Evolutionary conservation across 805 yeast genomes (phyloP).

Genomic region (Starmerella riodocensis): DNA sequence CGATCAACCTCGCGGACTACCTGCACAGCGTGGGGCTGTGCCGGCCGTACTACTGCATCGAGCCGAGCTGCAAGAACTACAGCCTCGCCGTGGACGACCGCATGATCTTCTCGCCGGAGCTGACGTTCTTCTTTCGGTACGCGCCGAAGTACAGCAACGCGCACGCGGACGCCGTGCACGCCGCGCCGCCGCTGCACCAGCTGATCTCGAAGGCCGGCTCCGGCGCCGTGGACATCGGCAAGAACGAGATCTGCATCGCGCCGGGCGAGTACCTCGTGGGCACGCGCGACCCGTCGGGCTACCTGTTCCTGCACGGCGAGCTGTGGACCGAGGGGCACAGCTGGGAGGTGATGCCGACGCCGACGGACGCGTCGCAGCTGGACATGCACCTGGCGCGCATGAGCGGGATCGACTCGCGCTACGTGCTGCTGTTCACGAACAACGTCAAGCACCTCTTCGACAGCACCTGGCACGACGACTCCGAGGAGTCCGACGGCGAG

Average conservation of each 20-base stretch:
- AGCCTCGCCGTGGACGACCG: slow-evolving; percentile 16
- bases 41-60: slow-evolving; percentile 12
- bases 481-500: slow-evolving; percentile 8
- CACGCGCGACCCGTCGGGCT: not conserved
- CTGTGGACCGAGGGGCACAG: not conserved
- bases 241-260: not conserved
- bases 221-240: too few relatives aligned
- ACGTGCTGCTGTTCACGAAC: slow-evolving; percentile 14
- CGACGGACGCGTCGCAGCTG: slow-evolving; percentile 16
- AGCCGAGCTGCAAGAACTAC: slow-evolving; percentile 13
- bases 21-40: slow-evolving; percentile 10
- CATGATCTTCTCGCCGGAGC: slow-evolving; percentile 10
- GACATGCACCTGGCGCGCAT: slow-evolving; percentile 18
- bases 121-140: slow-evolving; percentile 12
- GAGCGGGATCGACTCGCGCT: slow-evolving; percentile 14
- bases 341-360: slow-evolving; percentile 17
- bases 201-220: too few relatives aligned
- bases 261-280: slow-evolving; percentile 12
- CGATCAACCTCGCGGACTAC: slow-evolving; percentile 12
- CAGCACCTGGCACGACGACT: slow-evolving; percentile 2
- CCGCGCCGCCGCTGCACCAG: too few relatives aligned
- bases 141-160: not conserved
- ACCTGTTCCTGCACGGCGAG: slow-evolving; percentile 3
- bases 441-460: slow-evolving; percentile 16
- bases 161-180: too few relatives aligned